These are phyloP conservation scores for Pharnaceum exiguum DNA, from an alignment of 148 eudicot species.

Conservation along the genomic window DNA sequence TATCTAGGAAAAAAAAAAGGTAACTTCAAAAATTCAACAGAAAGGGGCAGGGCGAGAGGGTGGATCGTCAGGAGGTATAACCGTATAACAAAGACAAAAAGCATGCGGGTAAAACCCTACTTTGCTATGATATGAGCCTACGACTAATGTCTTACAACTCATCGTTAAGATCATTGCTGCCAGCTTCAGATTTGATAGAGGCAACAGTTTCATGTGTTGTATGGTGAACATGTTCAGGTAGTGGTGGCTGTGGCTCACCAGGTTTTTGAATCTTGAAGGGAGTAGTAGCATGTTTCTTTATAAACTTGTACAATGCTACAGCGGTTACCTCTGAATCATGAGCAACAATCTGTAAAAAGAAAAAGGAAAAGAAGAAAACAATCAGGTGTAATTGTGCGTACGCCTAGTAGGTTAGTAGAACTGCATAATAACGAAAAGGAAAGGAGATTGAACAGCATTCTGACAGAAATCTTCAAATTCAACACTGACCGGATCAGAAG, in stretches of 20 bases:
- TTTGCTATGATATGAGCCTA: not conserved
- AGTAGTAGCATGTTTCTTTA: constrained; percentile 65
- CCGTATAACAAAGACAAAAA: not conserved
- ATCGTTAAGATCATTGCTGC: constrained; percentile 15
- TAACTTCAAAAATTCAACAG: not conserved
- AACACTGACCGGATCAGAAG: constrained; percentile 70
- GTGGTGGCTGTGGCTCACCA: constrained; percentile 16
- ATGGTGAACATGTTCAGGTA: constrained; percentile 9
- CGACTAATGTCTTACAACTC: constrained; percentile 22
- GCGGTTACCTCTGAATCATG: constrained; percentile 51
- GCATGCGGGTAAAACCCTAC: not conserved
- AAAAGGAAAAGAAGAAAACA: too few species aligned
- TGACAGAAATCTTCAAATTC: not conserved
- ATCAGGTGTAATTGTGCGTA: too few species aligned
- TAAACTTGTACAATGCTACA: constrained; percentile 68
- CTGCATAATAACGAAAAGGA: too few species aligned
- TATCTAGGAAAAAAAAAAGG: not conserved
- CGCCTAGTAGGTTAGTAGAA: too few species aligned
- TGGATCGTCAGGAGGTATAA: too few species aligned
- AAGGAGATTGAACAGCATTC: too few species aligned
- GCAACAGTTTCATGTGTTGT: not conserved
- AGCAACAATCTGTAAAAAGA: constrained; percentile 58
- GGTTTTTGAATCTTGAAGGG: constrained; percentile 66
- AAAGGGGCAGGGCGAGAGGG: too few species aligned
- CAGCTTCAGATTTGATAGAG: not conserved